Evolutionary conservation across 805 yeast species (phyloP), one percentile per base, ranked within the genome.

Genomic region (Debaryomyces tyrocola): DNA sequence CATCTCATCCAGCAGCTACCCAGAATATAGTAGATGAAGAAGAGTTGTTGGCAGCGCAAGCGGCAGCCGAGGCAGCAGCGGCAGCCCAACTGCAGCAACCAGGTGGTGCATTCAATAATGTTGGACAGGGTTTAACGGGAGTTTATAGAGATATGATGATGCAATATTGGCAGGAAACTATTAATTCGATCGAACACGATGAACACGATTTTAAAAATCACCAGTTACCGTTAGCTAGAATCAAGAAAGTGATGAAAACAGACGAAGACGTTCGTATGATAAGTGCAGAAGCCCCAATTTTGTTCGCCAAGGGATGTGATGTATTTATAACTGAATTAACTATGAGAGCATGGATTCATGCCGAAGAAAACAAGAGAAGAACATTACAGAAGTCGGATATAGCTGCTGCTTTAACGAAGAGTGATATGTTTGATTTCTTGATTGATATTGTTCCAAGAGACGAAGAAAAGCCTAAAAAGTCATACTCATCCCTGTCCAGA

Each of bases 311-410:
- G 66, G 98, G 98, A 1, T 94, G 99, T 68, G 99, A 94, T 63
- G 84, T 94, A 31, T 94, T 94, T 67, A 92, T 94, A 56, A 91
- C 99, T 0, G 99, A 94, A 64, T 73, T 94, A 45, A 91, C 99
- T 11, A 91, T 94, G 97, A 77, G 99, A 48, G 97, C 99, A 6
- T 94, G 99, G 99, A 90, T 94, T 51, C 97, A 91, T 58, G 97
- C 98, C 2, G 98, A 94, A 66, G 97, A 90, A 59, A 89, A 89
- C 70, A 94, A 94, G 63, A 79, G 99, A 54, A 73, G 99, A 50
- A 94, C 99, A 4, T 71, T 94, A 48, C 99, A 94, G 64, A 87
- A 90, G 59, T 83, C 90, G 1, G 99, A 94, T 62, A 90, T 94
- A 51, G 96, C 97, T 2, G 94, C 94, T 14, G 99, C 99, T 1